phyloP scores from a whole-genome alignment of 371 early-diverging fungal species.

The Mucor mucedo region DNA sequence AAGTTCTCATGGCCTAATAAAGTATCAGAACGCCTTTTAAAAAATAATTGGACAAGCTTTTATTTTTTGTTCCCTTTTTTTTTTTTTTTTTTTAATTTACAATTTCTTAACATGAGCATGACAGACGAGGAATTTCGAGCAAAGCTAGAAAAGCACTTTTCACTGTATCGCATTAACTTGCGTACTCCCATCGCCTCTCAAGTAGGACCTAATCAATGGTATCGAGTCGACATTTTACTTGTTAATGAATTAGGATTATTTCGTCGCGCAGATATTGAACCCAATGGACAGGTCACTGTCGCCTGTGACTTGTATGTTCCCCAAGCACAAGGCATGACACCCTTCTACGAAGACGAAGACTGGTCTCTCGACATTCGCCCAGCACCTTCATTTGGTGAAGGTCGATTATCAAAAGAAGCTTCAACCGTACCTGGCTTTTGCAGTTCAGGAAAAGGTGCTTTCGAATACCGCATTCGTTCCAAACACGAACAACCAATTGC shows the following conservation, averaged over 20 bases:
- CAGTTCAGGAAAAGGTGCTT: slow-evolving; percentile 49
- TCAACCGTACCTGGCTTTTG: slow-evolving; percentile 45
- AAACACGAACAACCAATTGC: slow-evolving; percentile 8
- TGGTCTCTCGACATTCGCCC: slow-evolving; percentile 25
- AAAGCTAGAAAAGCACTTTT: slow-evolving; percentile 50
- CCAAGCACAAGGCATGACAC: slow-evolving; percentile 9
- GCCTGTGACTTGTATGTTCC: slow-evolving; percentile 29
- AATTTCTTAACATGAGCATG: slow-evolving; percentile 12
- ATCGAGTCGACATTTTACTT: slow-evolving; percentile 47
- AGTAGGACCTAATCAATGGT: slow-evolving; percentile 35
- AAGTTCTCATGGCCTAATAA: too few relatives aligned
- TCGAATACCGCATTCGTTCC: slow-evolving; percentile 46
- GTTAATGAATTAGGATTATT: slow-evolving; percentile 53
- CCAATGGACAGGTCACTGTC: slow-evolving; percentile 36
- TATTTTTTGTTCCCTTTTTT: background rate
- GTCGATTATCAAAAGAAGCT: background rate
- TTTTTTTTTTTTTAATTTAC: background rate
- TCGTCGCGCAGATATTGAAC: slow-evolving; percentile 44
- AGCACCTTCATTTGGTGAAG: slow-evolving; percentile 14
- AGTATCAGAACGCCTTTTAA: background rate
- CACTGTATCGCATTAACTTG: slow-evolving; percentile 51
- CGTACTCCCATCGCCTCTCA: slow-evolving; percentile 36
- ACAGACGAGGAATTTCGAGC: slow-evolving; percentile 46
- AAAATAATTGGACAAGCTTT: background rate
- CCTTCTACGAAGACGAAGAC: slow-evolving; percentile 13